Percentiles rank a stretch among this genome's conserved stretches.
phyloP scores from a whole-genome alignment of 2,329 filamentous ascomycete species.

The Claviceps pazoutovae region DNA sequence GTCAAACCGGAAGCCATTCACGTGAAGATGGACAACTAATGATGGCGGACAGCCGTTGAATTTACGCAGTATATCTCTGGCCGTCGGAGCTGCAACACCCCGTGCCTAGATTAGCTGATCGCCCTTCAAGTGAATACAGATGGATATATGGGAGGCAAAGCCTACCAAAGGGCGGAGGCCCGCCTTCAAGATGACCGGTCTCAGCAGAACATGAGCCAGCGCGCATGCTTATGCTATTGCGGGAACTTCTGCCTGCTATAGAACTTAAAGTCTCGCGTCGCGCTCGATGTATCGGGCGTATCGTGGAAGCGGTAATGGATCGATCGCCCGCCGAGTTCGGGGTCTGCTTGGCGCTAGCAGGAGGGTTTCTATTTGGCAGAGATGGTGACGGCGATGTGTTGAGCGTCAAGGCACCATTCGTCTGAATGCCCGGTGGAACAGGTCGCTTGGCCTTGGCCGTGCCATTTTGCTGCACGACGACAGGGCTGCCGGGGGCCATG shows the following conservation, averaged over 20 bases:
- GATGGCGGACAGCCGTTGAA: constrained; percentile 65
- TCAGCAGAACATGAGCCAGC: constrained; percentile 36
- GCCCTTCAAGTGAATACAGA: background rate
- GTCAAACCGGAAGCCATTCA: constrained; percentile 81
- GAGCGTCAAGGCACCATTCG: constrained; percentile 44
- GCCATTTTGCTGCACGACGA: constrained; percentile 26
- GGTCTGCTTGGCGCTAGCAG: constrained; percentile 27
- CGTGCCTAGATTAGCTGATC: background rate
- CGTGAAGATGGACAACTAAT: constrained; percentile 71
- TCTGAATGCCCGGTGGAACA: constrained; percentile 49
- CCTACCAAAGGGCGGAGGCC: constrained; percentile 40
- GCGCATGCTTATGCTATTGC: constrained; percentile 35
- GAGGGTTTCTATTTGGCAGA: constrained; percentile 41
- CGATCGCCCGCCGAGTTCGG: constrained; percentile 22
- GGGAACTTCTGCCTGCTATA: constrained; percentile 30
- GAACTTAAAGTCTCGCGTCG: constrained; percentile 42
- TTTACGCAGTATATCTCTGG: constrained; percentile 70
- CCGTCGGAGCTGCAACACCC: constrained; percentile 47
- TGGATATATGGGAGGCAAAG: background rate
- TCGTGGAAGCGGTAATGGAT: constrained; percentile 25
- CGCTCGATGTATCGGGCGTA: constrained; percentile 40
- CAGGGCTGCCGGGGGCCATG: constrained; percentile 44
- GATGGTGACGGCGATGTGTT: constrained; percentile 47
- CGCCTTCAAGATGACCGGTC: constrained; percentile 20
- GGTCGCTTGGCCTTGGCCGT: constrained; percentile 54